phyloP scores from a whole-genome alignment of 2,329 filamentous ascomycete species.

The Cylindrodendrum hubeiense region DNA sequence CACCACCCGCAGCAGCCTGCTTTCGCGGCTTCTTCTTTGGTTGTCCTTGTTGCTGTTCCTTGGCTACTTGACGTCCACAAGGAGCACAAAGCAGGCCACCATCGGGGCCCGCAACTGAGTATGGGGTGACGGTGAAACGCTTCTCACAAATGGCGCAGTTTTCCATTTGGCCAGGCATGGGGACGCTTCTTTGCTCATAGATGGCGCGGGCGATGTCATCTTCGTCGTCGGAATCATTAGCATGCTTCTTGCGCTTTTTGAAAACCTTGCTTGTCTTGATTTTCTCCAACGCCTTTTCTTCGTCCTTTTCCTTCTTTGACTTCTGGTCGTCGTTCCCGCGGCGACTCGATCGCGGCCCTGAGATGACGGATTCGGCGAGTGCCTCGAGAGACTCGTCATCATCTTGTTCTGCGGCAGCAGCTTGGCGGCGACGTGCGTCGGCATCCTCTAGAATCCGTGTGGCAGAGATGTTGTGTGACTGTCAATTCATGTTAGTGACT shows the following conservation, averaged over 20 bases:
- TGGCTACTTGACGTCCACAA: slow-evolving; percentile 81
- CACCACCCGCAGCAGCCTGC: slow-evolving; percentile 62
- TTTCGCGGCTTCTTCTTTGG: slow-evolving; percentile 61
- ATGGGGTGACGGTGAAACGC: slow-evolving; percentile 92
- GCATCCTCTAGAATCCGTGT: slow-evolving; percentile 65
- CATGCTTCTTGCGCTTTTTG: slow-evolving; percentile 63
- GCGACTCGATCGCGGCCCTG: slow-evolving; percentile 44
- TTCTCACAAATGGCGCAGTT: slow-evolving; percentile 90
- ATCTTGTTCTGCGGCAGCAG: slow-evolving; percentile 35
- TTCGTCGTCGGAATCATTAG: slow-evolving; percentile 58
- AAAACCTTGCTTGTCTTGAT: slow-evolving; percentile 72
- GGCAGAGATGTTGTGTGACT: slow-evolving; percentile 80
- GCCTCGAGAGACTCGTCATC: slow-evolving; percentile 33
- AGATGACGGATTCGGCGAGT: slow-evolving; percentile 40
- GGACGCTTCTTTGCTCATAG: slow-evolving; percentile 61
- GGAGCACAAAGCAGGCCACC: slow-evolving; percentile 87
- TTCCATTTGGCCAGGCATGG: slow-evolving; percentile 85
- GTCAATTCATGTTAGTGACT: slow-evolving; percentile 33
- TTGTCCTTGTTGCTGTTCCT: slow-evolving; percentile 64
- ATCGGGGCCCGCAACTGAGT: slow-evolving; percentile 84
- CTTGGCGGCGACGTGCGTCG: slow-evolving; percentile 59
- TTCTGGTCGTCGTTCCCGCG: slow-evolving; percentile 40
- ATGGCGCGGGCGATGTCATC: slow-evolving; percentile 64
- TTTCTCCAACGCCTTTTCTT: slow-evolving; percentile 69
- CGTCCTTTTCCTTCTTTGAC: slow-evolving; percentile 54